Conservation (phyloP, 495 filamentous ascomycete species). For the Penicillium cataractarum region DNA sequence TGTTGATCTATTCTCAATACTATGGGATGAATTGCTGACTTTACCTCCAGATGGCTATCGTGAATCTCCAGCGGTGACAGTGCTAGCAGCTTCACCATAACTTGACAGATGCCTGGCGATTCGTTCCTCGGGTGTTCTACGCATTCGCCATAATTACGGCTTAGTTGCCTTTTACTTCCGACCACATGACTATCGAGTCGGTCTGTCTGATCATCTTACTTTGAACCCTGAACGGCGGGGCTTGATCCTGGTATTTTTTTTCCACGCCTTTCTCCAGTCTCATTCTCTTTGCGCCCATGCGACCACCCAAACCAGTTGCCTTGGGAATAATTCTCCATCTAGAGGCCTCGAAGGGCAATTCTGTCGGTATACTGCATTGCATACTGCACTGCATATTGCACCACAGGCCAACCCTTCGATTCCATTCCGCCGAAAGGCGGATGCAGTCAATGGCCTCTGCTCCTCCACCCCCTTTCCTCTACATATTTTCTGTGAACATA, state of each 20-base stretch:
- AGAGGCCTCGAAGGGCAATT: neutral
- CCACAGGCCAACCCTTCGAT: neutral
- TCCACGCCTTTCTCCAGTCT: neutral
- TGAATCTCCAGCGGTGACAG: conserved; percentile 49
- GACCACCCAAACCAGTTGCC: neutral
- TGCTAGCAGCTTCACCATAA: neutral
- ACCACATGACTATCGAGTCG: neutral
- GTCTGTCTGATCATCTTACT: neutral
- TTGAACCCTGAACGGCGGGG: neutral
- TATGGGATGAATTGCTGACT: conserved; percentile 7
- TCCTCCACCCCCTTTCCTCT: conserved; percentile 8
- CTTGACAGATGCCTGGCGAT: neutral
- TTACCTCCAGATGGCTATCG: conserved; percentile 43
- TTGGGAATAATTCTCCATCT: neutral
- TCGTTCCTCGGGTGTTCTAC: neutral
- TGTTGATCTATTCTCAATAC: conserved; percentile 23
- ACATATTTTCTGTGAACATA: conserved; percentile 35
- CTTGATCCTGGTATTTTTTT: neutral
- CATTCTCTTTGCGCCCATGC: conserved; percentile 1
- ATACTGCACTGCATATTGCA: too few species aligned
- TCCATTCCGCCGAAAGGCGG: neutral
- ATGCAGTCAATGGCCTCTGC: neutral
- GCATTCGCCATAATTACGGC: neutral
- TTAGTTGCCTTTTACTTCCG: neutral
- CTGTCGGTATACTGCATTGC: too few species aligned